Base-by-base conservation (phyloP, 1,284 basidiomycete species). In the Ganoderma sinense region DNA sequence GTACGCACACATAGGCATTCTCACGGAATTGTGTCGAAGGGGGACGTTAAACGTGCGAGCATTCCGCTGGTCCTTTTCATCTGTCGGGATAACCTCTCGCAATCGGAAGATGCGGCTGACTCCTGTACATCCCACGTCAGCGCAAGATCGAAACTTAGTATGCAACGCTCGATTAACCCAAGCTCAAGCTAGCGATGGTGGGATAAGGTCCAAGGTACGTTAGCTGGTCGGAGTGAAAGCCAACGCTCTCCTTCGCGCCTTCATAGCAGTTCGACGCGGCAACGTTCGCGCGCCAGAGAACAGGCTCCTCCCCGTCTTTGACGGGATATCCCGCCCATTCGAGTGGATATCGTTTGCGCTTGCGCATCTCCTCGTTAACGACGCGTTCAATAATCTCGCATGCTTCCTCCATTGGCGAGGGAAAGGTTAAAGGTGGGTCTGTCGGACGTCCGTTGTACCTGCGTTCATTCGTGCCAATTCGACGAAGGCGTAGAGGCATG, bases 261-360 rank as follows among this genome's bases (percentile, higher is more conserved):
- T 91, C 88, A 76, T 98, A 98, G 74, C 94, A 92, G 77, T 98
- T 98, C 4, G 95, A 90, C 0, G 95, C 97, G 4, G 96, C 96
- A 31, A 97, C 94, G 75, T 97, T 97, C 0, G 97, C 95, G 61
- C 88, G 84, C 97, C 97, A 98, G 16, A 83, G 78, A 23, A 80
- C 66, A 4, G 72, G 69, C 53, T 86, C 78, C 11, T 76, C 77
- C 4, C 82, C 84, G 16, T 72, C 73, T 40, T 71, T 56, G 5
- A 69, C 65, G 20, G 80, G 75, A n/a, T 80, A 76, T 0, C 88
- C 89, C 18, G 82, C 86, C 89, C 93, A 97, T 80, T 98, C 96
- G 3, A 92, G 81, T 1, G 88, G 86, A 78, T 89, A 93, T 13
- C 91, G 87, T 64, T 82, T 77, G 63, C 93, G 84, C 71, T 86